A percentile compares a stretch with the other conserved stretches of the same genome.
Conservation (phyloP, 1,139 yeast genomes). For the Sugiyamaella sp. region DNA sequence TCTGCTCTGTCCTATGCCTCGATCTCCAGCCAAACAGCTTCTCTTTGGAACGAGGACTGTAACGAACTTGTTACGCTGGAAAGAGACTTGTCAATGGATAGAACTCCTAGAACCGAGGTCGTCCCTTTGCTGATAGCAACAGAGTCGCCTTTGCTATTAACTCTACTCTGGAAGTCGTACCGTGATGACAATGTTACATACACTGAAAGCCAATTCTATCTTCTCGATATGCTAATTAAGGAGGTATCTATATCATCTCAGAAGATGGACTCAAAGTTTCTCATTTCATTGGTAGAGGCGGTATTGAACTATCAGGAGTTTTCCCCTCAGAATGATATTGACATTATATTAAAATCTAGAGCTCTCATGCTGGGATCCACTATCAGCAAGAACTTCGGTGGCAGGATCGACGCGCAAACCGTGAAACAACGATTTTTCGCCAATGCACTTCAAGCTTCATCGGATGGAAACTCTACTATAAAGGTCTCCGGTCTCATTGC, state of each 20-base stretch:
- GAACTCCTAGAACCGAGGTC: slow-evolving; percentile 27
- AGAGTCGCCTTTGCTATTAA: slow-evolving; percentile 20
- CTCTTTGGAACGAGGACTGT: slow-evolving; percentile 50
- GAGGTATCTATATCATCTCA: slow-evolving; percentile 21
- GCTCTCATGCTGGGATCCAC: slow-evolving; percentile 28
- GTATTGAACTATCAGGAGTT: slow-evolving; percentile 5
- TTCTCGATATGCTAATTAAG: slow-evolving; percentile 20
- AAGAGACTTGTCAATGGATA: slow-evolving; percentile 50
- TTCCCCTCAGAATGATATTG: not conserved
- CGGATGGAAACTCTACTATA: slow-evolving; percentile 25
- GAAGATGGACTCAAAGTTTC: slow-evolving; percentile 11
- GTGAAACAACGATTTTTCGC: slow-evolving; percentile 27
- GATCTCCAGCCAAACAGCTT: slow-evolving; percentile 2
- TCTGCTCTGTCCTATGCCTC: slow-evolving; percentile 8
- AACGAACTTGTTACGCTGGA: slow-evolving; percentile 73
- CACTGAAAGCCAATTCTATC: slow-evolving; percentile 20
- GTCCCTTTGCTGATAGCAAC: slow-evolving; percentile 26
- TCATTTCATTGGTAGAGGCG: slow-evolving; percentile 4
- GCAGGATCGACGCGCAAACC: slow-evolving; percentile 19
- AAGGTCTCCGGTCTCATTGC: slow-evolving; percentile 32
- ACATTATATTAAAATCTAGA: slow-evolving; percentile 33
- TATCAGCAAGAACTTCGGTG: slow-evolving; percentile 22
- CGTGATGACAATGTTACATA: not conserved
- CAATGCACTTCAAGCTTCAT: slow-evolving; percentile 26
- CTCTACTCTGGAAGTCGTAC: slow-evolving; percentile 12